A percentile compares a stretch with the other conserved stretches of the same genome.
phyloP scores from a whole-genome alignment of 345 rosid genomes.

The Arabidopsis suecica region DNA sequence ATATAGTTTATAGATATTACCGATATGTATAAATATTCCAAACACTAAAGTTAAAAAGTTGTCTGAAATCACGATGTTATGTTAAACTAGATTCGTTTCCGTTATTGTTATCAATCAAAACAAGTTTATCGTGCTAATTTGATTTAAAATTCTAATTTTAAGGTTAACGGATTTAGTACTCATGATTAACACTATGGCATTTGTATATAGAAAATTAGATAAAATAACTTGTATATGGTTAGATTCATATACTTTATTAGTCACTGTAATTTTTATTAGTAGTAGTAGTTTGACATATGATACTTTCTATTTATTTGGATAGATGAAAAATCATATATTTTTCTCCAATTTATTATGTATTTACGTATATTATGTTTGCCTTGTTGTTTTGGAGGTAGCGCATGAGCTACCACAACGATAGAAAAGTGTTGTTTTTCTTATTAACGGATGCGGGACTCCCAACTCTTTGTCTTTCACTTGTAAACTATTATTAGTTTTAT shows the following conservation, averaged over 20 bases:
- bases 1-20: constrained; percentile 24
- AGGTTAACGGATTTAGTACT: not conserved
- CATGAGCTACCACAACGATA: too few species aligned
- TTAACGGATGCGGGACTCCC: too few species aligned
- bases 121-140: not conserved
- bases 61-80: constrained; percentile 39
- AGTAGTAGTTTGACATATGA: too few species aligned
- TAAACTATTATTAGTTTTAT: too few species aligned
- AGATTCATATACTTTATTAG: constrained; percentile 3
- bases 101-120: constrained; percentile 13
- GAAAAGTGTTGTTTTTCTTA: too few species aligned
- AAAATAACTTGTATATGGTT: not conserved
- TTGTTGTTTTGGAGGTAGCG: too few species aligned
- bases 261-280: not conserved
- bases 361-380: too few species aligned
- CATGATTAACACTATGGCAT: not conserved
- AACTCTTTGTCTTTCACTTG: too few species aligned
- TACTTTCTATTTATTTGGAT: too few species aligned
- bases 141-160: not conserved
- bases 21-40: constrained; percentile 32
- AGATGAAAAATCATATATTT: too few species aligned
- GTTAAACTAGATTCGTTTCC: constrained; percentile 39
- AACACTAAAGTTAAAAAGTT: constrained; percentile 45
- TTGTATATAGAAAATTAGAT: too few species aligned
- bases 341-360: too few species aligned